phyloP scores from a whole-genome alignment of 2,329 filamentous ascomycete genomes.

The Fusarium cyanostomum region DNA sequence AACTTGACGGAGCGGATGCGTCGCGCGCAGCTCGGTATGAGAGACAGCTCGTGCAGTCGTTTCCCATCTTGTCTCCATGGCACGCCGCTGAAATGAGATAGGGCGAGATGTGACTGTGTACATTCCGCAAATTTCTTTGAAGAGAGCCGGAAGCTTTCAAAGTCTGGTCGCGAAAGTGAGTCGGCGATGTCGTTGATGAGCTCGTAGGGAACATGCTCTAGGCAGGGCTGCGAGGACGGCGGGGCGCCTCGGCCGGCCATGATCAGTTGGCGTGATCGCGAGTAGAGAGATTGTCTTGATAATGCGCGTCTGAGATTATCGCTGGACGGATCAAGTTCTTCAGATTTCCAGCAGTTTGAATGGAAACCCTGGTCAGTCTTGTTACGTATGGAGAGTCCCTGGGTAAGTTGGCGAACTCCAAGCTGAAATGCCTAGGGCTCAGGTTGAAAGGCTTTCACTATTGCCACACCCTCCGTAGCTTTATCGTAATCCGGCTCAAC shows the following conservation, averaged over 20 bases:
- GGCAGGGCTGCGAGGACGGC: conserved; percentile 11
- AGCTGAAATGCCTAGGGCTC: no score
- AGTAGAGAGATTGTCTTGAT: background rate
- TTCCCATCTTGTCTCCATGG: conserved; percentile 57
- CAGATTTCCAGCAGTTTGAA: no score
- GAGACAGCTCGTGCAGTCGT: conserved; percentile 56
- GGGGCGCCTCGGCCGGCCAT: no score
- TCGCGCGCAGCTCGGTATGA: conserved; percentile 52
- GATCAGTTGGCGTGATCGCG: no score
- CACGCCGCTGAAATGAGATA: conserved; percentile 53
- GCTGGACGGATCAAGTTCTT: background rate
- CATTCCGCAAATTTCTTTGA: conserved; percentile 5
- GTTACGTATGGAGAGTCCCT: background rate
- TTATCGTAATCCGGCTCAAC: conserved; percentile 14
- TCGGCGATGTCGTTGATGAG: conserved; percentile 55
- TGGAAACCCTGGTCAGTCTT: no score
- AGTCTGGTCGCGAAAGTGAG: conserved; percentile 51
- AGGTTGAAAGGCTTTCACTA: background rate
- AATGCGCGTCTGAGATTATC: background rate
- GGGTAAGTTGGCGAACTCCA: no score
- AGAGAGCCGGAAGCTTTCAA: conserved; percentile 53
- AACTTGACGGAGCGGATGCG: conserved; percentile 56
- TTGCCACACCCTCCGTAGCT: conserved; percentile 5
- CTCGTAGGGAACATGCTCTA: conserved; percentile 48
- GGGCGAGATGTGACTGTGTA: conserved; percentile 7